phyloP scores from a whole-genome alignment of 129 eudicot genomes.

The Chrysanthemum seticuspe region DNA sequence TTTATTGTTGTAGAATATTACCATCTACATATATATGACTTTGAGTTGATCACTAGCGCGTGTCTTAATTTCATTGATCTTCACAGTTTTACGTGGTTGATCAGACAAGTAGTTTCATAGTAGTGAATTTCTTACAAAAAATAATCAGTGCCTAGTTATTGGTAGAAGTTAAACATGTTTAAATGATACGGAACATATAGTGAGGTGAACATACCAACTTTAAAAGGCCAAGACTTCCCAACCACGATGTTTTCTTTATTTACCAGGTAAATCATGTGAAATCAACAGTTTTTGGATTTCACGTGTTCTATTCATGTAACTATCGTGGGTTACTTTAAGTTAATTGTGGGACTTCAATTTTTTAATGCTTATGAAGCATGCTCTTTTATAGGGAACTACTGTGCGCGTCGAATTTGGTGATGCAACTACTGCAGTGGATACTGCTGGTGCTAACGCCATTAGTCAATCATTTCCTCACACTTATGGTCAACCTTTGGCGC shows the following conservation, averaged over 20 bases:
- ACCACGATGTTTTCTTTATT: no score
- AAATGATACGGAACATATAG: background rate
- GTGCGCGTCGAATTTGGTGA: slow-evolving; percentile 95
- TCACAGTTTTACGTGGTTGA: slow-evolving; percentile 7
- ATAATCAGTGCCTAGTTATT: no score
- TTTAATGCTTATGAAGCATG: background rate
- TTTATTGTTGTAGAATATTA: background rate
- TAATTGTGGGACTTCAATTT: background rate
- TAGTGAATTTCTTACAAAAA: background rate
- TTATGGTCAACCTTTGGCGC: slow-evolving; percentile 91
- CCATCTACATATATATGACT: background rate
- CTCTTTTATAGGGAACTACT: slow-evolving; percentile 68
- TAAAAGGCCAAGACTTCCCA: no score
- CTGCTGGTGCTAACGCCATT: slow-evolving; percentile 68
- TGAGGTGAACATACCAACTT: no score
- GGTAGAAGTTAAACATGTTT: background rate
- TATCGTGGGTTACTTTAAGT: background rate
- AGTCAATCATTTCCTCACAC: slow-evolving; percentile 87
- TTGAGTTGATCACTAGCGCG: background rate
- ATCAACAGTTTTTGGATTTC: no score
- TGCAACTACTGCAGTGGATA: slow-evolving; percentile 73
- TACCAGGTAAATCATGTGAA: no score
- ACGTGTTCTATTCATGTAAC: no score
- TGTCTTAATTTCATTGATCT: background rate
- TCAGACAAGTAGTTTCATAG: background rate